Percentiles rank a stretch among this genome's conserved stretches.
Evolutionary conservation across 1,284 basidiomycete species (phyloP).

Genomic region (Fomitopsis betulina): DNA sequence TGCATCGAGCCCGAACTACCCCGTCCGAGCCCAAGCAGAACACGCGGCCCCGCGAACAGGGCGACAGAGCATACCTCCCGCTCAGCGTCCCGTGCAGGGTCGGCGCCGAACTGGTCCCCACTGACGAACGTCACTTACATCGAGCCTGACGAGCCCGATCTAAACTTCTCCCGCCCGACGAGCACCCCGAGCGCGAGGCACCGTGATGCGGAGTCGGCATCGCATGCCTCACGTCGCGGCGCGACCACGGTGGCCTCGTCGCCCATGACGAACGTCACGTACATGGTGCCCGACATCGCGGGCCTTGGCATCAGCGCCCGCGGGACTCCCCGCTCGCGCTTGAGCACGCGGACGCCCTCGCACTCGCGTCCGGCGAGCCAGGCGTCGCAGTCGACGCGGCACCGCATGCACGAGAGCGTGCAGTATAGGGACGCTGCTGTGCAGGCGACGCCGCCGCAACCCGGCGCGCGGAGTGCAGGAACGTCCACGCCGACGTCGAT

Average conservation of each 20-base stretch:
- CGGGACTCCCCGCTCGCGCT: neutral
- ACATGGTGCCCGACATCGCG: neutral
- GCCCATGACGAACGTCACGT: no score
- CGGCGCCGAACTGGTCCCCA: neutral
- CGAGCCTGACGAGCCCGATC: neutral
- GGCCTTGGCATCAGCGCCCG: neutral
- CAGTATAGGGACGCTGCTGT: neutral
- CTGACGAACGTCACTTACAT: constrained; percentile 5
- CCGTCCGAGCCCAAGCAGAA: neutral
- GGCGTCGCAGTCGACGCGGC: neutral
- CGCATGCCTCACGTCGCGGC: neutral
- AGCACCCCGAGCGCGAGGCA: neutral
- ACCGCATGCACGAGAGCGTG: neutral
- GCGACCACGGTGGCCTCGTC: neutral
- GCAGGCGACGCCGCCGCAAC: neutral
- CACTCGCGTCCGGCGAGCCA: neutral
- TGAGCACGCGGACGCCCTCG: neutral
- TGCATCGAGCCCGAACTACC: constrained; percentile 2
- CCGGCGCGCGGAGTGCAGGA: neutral
- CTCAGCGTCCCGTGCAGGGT: neutral
- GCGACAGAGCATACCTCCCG: neutral
- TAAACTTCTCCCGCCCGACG: neutral
- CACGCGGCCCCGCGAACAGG: neutral
- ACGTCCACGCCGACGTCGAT: neutral
- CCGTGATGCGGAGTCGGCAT: neutral